Percentiles rank a stretch among this genome's conserved stretches.
These are phyloP conservation scores for Tetradesmus lagerheimii DNA, from an alignment of 139 green algal species.

Conservation along the genomic window DNA sequence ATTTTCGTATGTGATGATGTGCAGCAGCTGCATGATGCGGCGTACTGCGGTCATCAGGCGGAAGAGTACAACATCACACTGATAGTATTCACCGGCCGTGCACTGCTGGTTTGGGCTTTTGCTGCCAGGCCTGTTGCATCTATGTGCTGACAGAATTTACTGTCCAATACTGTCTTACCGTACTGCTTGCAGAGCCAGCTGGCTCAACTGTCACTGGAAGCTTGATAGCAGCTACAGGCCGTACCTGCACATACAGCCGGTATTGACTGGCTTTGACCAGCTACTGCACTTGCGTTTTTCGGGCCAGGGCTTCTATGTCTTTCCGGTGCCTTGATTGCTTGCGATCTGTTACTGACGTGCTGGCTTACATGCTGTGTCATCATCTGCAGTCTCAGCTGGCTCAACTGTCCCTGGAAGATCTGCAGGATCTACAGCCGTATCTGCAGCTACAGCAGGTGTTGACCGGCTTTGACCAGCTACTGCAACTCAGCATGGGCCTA, in stretches of 20 bases:
- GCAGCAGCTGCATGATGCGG: background rate
- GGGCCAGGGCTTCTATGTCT: too few relatives aligned
- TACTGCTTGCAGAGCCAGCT: too few relatives aligned
- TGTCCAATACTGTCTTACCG: too few relatives aligned
- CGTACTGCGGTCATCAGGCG: background rate
- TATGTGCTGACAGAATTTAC: too few relatives aligned
- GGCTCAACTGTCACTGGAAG: background rate
- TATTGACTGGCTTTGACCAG: too few relatives aligned
- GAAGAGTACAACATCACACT: background rate
- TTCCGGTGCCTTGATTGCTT: too few relatives aligned
- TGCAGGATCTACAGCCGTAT: constrained; percentile 28
- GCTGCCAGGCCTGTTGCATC: too few relatives aligned
- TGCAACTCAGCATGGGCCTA: background rate
- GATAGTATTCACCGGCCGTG: too few relatives aligned
- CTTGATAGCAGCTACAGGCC: background rate
- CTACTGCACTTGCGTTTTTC: too few relatives aligned
- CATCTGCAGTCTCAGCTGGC: background rate
- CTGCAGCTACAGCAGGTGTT: background rate
- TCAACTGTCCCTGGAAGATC: background rate
- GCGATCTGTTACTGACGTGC: constrained; percentile 1
- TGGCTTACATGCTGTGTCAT: background rate
- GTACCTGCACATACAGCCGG: too few relatives aligned
- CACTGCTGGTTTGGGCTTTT: too few relatives aligned
- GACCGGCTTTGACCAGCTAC: constrained; percentile 1
- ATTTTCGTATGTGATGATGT: too few relatives aligned